Conservation (phyloP, 768 basidiomycete genomes). For the Cystofilobasidium bisporidii region DNA sequence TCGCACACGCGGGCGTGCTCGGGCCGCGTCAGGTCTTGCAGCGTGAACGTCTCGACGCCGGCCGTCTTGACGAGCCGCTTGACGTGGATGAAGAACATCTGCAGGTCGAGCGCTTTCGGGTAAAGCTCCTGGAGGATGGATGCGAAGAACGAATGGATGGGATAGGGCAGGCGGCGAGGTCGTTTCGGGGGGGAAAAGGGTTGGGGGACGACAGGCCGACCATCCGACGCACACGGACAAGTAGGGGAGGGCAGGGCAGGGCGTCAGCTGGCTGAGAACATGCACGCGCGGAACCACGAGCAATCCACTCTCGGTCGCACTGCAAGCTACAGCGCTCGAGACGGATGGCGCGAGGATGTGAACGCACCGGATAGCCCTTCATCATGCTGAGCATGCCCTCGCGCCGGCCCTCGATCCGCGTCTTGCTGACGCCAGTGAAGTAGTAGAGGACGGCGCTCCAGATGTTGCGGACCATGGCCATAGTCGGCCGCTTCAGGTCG, state of each 20-base stretch:
- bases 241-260: no score
- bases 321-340: neutral
- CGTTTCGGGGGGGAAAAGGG: neutral
- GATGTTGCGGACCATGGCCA: conserved; percentile 61
- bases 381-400: conserved; percentile 50
- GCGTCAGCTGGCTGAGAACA: no score
- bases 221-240: no score
- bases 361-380: conserved; percentile 51
- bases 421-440: conserved; percentile 55
- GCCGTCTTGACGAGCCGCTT: conserved; percentile 64
- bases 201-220: no score
- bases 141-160: neutral
- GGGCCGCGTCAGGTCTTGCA: conserved; percentile 63
- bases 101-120: conserved; percentile 50
- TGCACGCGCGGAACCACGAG: no score
- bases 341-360: neutral
- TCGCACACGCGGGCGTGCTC: conserved; percentile 63
- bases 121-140: conserved; percentile 54
- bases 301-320: no score
- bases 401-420: conserved; percentile 52
- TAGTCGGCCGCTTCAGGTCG: conserved; percentile 57
- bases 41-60: conserved; percentile 63
- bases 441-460: conserved; percentile 64
- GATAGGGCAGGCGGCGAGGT: neutral
- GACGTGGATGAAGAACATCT: conserved; percentile 60